These are phyloP conservation scores for Colletotrichum melonis DNA, from an alignment of 2,329 filamentous ascomycete species.

Conservation along the genomic window DNA sequence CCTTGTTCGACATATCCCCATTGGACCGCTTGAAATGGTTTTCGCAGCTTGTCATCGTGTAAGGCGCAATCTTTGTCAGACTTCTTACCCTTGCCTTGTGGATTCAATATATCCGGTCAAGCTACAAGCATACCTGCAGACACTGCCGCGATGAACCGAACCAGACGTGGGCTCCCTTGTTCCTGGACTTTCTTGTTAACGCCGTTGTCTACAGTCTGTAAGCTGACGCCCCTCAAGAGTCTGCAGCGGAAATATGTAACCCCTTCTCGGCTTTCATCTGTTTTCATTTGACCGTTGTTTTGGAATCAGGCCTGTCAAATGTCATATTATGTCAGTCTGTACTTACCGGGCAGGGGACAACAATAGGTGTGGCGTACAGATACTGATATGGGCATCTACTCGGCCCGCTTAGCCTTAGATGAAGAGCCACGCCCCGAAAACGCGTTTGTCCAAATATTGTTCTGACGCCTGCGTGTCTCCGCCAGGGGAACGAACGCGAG, in stretches of 20 bases:
- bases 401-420: not conserved
- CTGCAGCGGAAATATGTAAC: not conserved
- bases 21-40: not conserved
- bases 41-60: not conserved
- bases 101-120: not conserved
- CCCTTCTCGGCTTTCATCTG: not conserved
- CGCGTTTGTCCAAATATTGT: not conserved
- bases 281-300: not conserved
- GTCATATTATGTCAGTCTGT: not conserved
- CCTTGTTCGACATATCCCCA: not conserved
- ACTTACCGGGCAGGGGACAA: not conserved
- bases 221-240: too few relatives aligned
- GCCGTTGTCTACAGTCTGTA: not conserved
- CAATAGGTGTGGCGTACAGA: not conserved
- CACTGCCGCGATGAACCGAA: not conserved
- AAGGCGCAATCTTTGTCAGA: not conserved
- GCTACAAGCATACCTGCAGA: not conserved
- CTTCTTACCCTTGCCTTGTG: not conserved
- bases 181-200: not conserved
- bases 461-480: not conserved
- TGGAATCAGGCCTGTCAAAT: not conserved
- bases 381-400: not conserved
- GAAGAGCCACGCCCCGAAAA: not conserved
- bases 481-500: not conserved
- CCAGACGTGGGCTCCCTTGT: not conserved